Evolutionary conservation across 1,284 basidiomycete genomes (phyloP), one percentile per base, ranked within the genome.

Genomic region (Schizophyllum commune): DNA sequence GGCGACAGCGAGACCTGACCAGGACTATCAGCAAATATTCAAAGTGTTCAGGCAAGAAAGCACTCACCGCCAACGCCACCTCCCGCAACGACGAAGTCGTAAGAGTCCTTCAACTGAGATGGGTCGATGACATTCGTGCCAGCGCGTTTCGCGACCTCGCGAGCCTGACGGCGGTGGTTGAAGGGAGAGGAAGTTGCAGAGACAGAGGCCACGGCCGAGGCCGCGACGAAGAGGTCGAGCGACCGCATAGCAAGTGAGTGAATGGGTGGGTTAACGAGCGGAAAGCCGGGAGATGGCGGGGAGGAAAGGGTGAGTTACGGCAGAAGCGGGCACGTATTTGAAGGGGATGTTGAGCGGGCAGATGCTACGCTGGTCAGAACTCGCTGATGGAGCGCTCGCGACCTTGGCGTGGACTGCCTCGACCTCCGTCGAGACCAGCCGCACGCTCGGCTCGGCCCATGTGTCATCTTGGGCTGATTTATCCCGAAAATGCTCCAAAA

Each of bases 61-160:
- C 8, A 17, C 53, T 20, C 9, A 55, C 53, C 53, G 32, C 63
- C 65, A 1, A 63, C 63, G 3, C 65, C 65, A 4, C 65, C 65
- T 22, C 65, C 65, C 1, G 63, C 65, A 5, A 66, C 58, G 6
- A 66, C 20, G 47, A 66, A 66, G n/a, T 66, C 65, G 27, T 64
- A 66, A 13, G 62, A 55, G 53, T 55, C 53, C 13, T 47, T 47
- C 17, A 47, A 17, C 39, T 47, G 39, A 17, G 39, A 47, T 17
- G 39, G 13, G 39, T 47, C 39, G 39, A 21, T 55, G 20, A 27
- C 27, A 55, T 55, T 55, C 53, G 53, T 55, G 53, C 53, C 53
- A 27, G 53, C 27, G 27, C 53, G 53, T 13, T 55, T 20, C 13
- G 53, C 19, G 19, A 55, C 19, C 27, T 55, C 53, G 27, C 27